Percentiles rank a stretch among this genome's conserved stretches.
phyloP scores from a whole-genome alignment of 495 filamentous ascomycete species.

The Neurospora sp. region DNA sequence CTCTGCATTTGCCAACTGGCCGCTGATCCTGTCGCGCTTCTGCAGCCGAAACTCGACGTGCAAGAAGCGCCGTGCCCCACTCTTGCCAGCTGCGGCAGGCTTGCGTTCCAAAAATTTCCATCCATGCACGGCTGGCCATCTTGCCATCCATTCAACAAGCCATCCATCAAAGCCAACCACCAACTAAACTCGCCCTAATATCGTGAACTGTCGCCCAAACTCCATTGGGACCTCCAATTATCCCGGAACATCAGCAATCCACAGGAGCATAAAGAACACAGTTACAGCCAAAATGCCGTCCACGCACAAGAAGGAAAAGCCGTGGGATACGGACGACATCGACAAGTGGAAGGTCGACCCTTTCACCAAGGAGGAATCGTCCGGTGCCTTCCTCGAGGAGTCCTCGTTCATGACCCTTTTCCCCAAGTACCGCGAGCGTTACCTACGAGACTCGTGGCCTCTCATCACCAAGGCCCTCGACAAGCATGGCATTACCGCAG shows the following conservation, averaged over 20 bases:
- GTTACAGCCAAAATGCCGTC: conserved; percentile 59
- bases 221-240: neutral
- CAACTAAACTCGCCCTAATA: neutral
- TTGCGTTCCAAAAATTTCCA: conserved; percentile 12
- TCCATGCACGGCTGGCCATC: neutral
- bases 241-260: neutral
- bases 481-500: conserved; percentile 74
- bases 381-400: conserved; percentile 84
- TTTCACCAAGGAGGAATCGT: conserved; percentile 79
- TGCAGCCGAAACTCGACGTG: neutral
- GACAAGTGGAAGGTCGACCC: conserved; percentile 94
- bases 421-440: conserved; percentile 94
- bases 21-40: neutral
- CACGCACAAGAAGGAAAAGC: conserved; percentile 87
- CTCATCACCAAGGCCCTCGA: conserved; percentile 66
- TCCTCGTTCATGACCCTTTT: conserved; percentile 81
- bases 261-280: neutral
- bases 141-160: neutral
- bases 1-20: neutral
- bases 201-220: neutral
- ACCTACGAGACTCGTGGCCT: conserved; percentile 88
- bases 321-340: conserved; percentile 96
- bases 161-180: neutral
- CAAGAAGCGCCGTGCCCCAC: conserved; percentile 2
- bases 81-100: conserved; percentile 5